Percentiles rank a stretch among this genome's conserved stretches.
These are phyloP conservation scores for Tolypocladium capitatum DNA, from an alignment of 2,329 filamentous ascomycete genomes.

Conservation along the genomic window DNA sequence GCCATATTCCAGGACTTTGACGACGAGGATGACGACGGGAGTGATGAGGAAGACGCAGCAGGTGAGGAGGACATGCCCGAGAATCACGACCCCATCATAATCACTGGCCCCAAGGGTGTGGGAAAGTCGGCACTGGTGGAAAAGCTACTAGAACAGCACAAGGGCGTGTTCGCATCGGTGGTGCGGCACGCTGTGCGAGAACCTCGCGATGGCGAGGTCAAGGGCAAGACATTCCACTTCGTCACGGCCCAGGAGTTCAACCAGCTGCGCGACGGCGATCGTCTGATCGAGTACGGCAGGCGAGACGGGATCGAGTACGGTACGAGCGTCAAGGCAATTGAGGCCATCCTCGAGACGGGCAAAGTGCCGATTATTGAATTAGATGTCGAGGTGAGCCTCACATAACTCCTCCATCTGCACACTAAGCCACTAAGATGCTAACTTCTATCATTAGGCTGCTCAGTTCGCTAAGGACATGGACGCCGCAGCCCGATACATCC, in stretches of 20 bases:
- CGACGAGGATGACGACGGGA: constrained; percentile 21
- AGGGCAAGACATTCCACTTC: constrained; percentile 40
- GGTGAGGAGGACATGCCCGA: constrained; percentile 27
- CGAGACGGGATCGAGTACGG: constrained; percentile 39
- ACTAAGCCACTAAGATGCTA: neutral
- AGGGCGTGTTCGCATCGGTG: constrained; percentile 49
- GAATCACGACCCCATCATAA: constrained; percentile 44
- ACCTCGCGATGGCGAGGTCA: constrained; percentile 34
- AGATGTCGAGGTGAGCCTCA: constrained; percentile 32
- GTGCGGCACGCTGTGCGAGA: constrained; percentile 41
- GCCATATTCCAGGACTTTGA: constrained; percentile 39
- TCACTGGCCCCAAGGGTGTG: constrained; percentile 50
- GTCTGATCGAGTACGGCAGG: constrained; percentile 42
- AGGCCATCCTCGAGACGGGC: constrained; percentile 35
- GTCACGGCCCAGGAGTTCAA: constrained; percentile 43
- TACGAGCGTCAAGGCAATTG: constrained; percentile 39
- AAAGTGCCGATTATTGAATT: constrained; percentile 48
- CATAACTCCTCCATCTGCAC: neutral
- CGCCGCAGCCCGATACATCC: constrained; percentile 41
- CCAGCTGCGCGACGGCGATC: constrained; percentile 44
- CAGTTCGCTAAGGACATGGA: constrained; percentile 44
- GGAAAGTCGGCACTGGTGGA: constrained; percentile 52
- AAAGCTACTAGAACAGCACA: constrained; percentile 49
- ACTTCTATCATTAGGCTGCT: constrained; percentile 26
- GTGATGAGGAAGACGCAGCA: constrained; percentile 19